Conservation (phyloP, 129 eudicot genomes). For the Calendula officinalis region DNA sequence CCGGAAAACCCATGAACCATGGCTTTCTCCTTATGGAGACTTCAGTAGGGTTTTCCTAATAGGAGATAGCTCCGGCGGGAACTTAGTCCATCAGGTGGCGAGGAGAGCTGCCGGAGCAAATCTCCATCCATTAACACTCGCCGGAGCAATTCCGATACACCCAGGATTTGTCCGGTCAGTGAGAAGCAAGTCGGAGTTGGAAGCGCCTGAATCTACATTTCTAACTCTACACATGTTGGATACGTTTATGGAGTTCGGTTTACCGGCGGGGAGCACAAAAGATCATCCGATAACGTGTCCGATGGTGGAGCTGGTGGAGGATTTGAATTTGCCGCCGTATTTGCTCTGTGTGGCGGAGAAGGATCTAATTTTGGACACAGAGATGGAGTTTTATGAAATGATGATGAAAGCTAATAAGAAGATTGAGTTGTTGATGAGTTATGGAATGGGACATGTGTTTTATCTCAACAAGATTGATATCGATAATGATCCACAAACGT, state of each 20-base stretch:
- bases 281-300: conserved; percentile 73
- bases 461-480: conserved; percentile 57
- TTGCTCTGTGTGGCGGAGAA: conserved; percentile 57
- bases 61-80: conserved; percentile 76
- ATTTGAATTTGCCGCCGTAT: conserved; percentile 43
- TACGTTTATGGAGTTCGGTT: conserved; percentile 44
- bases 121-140: conserved; percentile 36
- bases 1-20: conserved; percentile 32
- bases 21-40: conserved; percentile 41
- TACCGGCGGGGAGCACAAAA: conserved; percentile 56
- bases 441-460: conserved; percentile 55
- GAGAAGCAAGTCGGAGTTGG: conserved; percentile 64
- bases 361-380: conserved; percentile 45
- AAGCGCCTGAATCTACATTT: conserved; percentile 52
- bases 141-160: conserved; percentile 59
- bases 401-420: conserved; percentile 50
- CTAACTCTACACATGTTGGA: conserved; percentile 61
- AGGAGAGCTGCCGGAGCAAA: conserved; percentile 39
- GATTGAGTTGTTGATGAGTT: conserved; percentile 45
- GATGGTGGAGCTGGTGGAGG: conserved; percentile 44
- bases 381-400: conserved; percentile 57
- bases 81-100: conserved; percentile 56
- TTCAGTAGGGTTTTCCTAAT: conserved; percentile 53
- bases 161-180: conserved; percentile 50
- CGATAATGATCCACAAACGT: conserved; percentile 41